Evolutionary conservation across 192 early-diverging fungal genomes (phyloP).

Genomic region (Dissophora ornata): DNA sequence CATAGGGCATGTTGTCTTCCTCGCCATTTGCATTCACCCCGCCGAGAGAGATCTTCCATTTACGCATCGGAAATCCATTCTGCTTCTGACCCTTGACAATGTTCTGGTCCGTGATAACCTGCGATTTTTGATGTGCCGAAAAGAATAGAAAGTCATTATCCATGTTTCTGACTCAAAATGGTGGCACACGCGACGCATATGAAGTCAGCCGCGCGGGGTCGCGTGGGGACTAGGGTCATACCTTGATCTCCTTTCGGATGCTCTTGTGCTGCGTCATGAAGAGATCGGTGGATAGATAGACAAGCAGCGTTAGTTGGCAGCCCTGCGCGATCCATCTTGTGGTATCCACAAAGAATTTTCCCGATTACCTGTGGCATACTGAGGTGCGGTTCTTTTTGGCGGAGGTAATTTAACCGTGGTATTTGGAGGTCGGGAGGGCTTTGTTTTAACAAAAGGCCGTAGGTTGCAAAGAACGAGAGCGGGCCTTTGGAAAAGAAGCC

Average conservation of each 20-base stretch:
- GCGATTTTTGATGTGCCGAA: neutral
- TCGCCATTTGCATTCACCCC: constrained; percentile 55
- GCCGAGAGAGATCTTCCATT: constrained; percentile 59
- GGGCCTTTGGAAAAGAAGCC: too few relatives aligned
- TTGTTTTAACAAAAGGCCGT: too few relatives aligned
- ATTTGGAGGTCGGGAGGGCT: neutral
- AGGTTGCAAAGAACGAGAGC: too few relatives aligned
- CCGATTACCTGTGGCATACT: constrained; percentile 36
- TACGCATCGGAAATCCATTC: constrained; percentile 56
- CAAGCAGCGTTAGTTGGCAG: neutral
- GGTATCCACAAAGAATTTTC: neutral
- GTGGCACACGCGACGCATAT: too few relatives aligned
- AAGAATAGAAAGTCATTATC: neutral
- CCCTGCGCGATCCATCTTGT: neutral
- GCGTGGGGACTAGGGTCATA: too few relatives aligned
- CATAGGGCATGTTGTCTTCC: constrained; percentile 41
- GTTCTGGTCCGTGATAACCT: constrained; percentile 51
- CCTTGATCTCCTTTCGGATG: constrained; percentile 50
- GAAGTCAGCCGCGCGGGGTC: too few relatives aligned
- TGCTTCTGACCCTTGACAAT: constrained; percentile 53
- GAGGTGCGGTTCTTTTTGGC: neutral
- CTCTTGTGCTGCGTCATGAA: constrained; percentile 16
- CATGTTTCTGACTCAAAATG: too few relatives aligned
- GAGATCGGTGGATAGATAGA: neutral
- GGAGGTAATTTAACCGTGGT: neutral